A percentile compares a stretch with the other conserved stretches of the same genome.
Evolutionary conservation across 2,329 filamentous ascomycete genomes (phyloP).

Genomic region (Colletotrichum sublineola): DNA sequence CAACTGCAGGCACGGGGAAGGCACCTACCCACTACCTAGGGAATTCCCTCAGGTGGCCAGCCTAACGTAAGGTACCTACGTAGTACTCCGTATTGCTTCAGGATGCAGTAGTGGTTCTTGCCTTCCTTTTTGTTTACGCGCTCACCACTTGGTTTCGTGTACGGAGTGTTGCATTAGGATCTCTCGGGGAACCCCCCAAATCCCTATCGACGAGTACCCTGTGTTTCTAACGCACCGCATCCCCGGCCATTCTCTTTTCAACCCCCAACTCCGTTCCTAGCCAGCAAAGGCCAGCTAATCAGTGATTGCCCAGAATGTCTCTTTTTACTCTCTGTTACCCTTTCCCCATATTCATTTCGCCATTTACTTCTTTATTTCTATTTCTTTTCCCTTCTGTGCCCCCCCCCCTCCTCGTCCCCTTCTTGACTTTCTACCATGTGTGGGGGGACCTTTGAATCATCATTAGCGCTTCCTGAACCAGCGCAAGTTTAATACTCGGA

Average conservation of each 20-base stretch:
- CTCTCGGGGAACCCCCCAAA: background rate
- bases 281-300: background rate
- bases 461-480: conserved; percentile 14
- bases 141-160: background rate
- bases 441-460: conserved; percentile 17
- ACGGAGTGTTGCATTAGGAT: background rate
- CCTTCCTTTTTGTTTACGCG: background rate
- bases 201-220: background rate
- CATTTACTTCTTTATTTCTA: background rate
- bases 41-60: background rate
- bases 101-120: background rate
- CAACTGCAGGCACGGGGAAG: background rate
- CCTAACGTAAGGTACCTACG: background rate
- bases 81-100: background rate
- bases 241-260: background rate
- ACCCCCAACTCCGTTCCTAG: background rate
- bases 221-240: background rate
- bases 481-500: conserved; percentile 4
- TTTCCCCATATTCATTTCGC: background rate
- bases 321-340: background rate
- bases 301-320: background rate
- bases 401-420: background rate
- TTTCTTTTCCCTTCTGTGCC: background rate
- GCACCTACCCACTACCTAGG: background rate
- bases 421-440: background rate